Conservation (phyloP, 2,329 filamentous ascomycete genomes). For the Cladosporium phlei region DNA sequence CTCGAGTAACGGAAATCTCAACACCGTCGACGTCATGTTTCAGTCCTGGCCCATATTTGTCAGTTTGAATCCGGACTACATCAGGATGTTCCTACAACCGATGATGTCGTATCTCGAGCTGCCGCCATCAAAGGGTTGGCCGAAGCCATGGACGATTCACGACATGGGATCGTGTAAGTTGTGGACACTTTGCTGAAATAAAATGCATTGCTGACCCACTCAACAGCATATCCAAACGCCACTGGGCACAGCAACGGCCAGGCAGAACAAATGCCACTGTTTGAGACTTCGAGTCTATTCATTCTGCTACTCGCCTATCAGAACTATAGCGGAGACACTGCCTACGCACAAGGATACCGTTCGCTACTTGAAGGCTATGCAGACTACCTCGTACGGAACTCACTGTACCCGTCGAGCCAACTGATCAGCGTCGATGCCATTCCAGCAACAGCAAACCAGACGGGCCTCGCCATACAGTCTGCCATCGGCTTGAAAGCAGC, state of each 20-base stretch:
- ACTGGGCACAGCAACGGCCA: constrained; percentile 39
- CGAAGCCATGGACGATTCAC: constrained; percentile 59
- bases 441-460: constrained; percentile 52
- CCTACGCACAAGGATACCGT: constrained; percentile 46
- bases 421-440: constrained; percentile 59
- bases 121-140: constrained; percentile 17
- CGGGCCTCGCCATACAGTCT: constrained; percentile 55
- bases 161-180: constrained; percentile 51
- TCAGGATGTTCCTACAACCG: constrained; percentile 15
- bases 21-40: constrained; percentile 63
- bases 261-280: constrained; percentile 38
- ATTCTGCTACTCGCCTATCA: constrained; percentile 54
- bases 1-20: constrained; percentile 51
- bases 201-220: not conserved
- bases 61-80: constrained; percentile 63
- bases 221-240: constrained; percentile 58
- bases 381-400: constrained; percentile 47
- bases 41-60: constrained; percentile 76
- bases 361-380: constrained; percentile 50
- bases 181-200: not conserved
- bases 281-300: constrained; percentile 49
- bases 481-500: constrained; percentile 56
- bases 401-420: constrained; percentile 51
- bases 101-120: constrained; percentile 20
- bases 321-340: constrained; percentile 41